These are phyloP conservation scores for Paramecium sexaurelia DNA, from an alignment of 73 alveolate genomes.

Conservation along the genomic window DNA sequence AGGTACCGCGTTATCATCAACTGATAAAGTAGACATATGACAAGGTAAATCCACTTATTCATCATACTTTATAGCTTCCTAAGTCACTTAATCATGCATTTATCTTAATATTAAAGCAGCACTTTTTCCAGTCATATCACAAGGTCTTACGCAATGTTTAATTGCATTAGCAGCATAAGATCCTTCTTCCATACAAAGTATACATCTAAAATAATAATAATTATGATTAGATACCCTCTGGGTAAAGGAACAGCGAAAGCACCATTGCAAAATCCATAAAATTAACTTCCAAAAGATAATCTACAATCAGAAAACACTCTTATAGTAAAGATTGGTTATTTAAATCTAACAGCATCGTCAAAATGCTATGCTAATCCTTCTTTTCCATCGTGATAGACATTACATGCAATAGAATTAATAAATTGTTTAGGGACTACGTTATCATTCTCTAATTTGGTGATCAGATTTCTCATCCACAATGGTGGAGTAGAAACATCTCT, in stretches of 20 bases:
- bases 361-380: constrained; percentile 92
- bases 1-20: constrained; percentile 74
- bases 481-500: constrained; percentile 85
- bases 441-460: neutral
- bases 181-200: constrained; percentile 83
- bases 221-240: constrained; percentile 68
- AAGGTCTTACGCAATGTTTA: constrained; percentile 92
- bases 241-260: constrained; percentile 88
- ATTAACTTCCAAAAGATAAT: constrained; percentile 84
- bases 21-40: constrained; percentile 77
- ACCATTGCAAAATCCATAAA: constrained; percentile 83
- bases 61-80: constrained; percentile 80
- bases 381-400: constrained; percentile 91
- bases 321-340: constrained; percentile 85
- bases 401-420: constrained; percentile 85
- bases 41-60: constrained; percentile 81
- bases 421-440: constrained; percentile 67
- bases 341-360: constrained; percentile 92
- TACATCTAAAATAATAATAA: constrained; percentile 31
- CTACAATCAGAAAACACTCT: constrained; percentile 83
- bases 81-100: constrained; percentile 76
- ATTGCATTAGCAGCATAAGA: constrained; percentile 90
- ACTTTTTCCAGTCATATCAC: constrained; percentile 91
- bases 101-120: constrained; percentile 84
- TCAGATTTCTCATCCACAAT: constrained; percentile 70